Evolutionary conservation across 179 eudicot genomes (phyloP).

Genomic region (Actinidia arguta): DNA sequence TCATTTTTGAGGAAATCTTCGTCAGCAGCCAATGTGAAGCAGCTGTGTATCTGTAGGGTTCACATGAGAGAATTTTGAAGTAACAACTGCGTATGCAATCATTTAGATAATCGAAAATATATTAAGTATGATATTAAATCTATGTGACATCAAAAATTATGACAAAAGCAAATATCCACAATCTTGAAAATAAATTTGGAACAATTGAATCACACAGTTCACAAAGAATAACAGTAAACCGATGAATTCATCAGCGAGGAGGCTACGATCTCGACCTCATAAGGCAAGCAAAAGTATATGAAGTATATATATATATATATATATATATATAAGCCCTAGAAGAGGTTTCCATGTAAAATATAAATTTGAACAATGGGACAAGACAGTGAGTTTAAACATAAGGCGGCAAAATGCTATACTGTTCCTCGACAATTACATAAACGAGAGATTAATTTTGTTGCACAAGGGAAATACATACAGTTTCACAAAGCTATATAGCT

Average conservation of each 20-base stretch:
- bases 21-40: slow-evolving; percentile 21
- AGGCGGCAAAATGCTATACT: too few species aligned
- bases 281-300: background rate
- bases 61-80: slow-evolving; percentile 2
- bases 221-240: too few species aligned
- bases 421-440: too few species aligned
- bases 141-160: background rate
- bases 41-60: slow-evolving; percentile 20
- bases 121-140: too few species aligned
- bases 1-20: slow-evolving; percentile 23
- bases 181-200: background rate
- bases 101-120: too few species aligned
- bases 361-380: too few species aligned
- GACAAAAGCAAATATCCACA: background rate
- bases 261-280: background rate
- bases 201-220: background rate
- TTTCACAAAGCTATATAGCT: background rate
- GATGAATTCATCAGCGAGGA: background rate
- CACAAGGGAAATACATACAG: background rate
- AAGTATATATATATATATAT: too few species aligned
- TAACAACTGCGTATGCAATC: too few species aligned
- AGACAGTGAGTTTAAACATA: too few species aligned
- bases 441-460: too few species aligned
- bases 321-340: background rate
- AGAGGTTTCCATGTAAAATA: too few species aligned